A percentile compares a stretch with the other conserved stretches of the same genome.
phyloP scores from a whole-genome alignment of 139 green algal species.

The Chlorella sorokiniana region DNA sequence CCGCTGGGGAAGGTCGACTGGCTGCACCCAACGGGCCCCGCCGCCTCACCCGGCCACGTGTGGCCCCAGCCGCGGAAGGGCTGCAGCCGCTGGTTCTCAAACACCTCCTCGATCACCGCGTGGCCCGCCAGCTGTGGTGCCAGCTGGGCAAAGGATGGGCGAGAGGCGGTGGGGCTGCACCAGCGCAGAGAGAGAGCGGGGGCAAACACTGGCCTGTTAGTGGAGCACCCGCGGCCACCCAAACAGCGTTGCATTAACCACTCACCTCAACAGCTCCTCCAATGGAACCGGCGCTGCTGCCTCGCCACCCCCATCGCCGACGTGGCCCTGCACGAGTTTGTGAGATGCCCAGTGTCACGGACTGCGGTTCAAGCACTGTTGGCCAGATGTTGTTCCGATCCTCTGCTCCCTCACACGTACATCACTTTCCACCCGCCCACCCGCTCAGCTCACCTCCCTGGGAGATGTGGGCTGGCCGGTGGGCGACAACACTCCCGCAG shows the following conservation, averaged over 20 bases:
- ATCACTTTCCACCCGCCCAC: neutral
- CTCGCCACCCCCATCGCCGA: neutral
- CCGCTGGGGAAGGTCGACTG: no score
- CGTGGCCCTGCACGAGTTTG: neutral
- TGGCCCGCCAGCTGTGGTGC: neutral
- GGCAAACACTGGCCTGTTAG: neutral
- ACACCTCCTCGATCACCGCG: slow-evolving; percentile 74
- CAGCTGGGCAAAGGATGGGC: slow-evolving; percentile 26
- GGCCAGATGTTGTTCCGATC: no score
- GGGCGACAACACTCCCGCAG: slow-evolving; percentile 9
- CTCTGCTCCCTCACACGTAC: no score
- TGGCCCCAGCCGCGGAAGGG: slow-evolving; percentile 86
- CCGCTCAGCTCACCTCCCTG: neutral
- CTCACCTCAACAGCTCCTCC: neutral
- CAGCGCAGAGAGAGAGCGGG: no score
- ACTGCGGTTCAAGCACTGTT: neutral
- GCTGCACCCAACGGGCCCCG: no score
- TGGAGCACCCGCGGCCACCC: no score
- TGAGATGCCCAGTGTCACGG: no score
- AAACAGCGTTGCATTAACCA: no score
- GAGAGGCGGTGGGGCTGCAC: slow-evolving; percentile 14
- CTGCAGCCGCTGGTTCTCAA: slow-evolving; percentile 87
- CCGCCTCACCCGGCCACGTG: slow-evolving; percentile 79
- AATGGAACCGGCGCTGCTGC: neutral
- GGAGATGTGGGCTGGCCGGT: slow-evolving; percentile 8